Evolutionary conservation across 768 basidiomycete species (phyloP).

Genomic region (Pleurotus eryngii): DNA sequence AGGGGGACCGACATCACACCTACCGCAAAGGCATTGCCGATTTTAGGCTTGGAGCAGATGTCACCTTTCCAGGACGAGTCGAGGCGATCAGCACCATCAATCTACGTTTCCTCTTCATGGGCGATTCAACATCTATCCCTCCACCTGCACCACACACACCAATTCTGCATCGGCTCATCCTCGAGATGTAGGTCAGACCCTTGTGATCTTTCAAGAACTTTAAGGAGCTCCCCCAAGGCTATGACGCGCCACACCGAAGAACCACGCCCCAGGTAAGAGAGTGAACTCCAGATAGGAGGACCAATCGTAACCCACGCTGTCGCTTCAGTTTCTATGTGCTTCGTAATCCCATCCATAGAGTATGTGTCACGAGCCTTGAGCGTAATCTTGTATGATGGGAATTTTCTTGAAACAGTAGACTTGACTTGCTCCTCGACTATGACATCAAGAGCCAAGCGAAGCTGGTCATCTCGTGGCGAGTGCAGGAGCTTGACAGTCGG

Average conservation of each 20-base stretch:
- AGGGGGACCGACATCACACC: neutral
- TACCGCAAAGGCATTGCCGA: conserved; percentile 11
- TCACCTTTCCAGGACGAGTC: conserved; percentile 9
- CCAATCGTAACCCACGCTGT: conserved; percentile 15
- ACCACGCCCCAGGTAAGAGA: conserved; percentile 15
- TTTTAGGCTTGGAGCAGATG: conserved; percentile 14
- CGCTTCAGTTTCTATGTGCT: conserved; percentile 5
- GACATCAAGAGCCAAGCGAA: too few species aligned
- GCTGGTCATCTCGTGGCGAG: too few species aligned
- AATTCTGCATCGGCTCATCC: conserved; percentile 15
- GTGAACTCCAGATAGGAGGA: conserved; percentile 15
- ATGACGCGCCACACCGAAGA: conserved; percentile 14
- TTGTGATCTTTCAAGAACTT: conserved; percentile 16
- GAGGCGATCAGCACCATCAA: conserved; percentile 3
- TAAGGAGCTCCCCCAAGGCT: conserved; percentile 9
- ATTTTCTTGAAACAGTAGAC: too few species aligned
- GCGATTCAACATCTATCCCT: neutral
- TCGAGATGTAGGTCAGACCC: conserved; percentile 14
- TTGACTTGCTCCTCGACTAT: too few species aligned
- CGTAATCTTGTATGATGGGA: too few species aligned
- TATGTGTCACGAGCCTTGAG: neutral
- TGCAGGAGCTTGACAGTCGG: too few species aligned
- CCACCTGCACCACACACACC: neutral
- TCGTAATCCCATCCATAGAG: neutral
- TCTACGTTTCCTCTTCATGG: neutral